phyloP scores from a whole-genome alignment of 2,329 filamentous ascomycete species.

The Ophiostoma pallidulum region DNA sequence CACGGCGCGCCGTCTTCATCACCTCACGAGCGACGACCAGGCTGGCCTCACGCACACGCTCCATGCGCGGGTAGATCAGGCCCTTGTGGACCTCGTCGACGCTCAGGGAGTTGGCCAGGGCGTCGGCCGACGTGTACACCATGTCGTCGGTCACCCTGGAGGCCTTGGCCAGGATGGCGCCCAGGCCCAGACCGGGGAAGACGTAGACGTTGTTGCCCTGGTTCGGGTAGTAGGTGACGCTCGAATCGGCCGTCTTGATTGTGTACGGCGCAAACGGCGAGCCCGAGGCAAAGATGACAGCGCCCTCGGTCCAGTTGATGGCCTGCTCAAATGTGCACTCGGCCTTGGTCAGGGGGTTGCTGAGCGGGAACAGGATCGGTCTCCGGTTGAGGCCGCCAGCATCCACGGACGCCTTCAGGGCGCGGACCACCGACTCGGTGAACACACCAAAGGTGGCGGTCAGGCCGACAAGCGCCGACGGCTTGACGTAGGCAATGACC shows the following conservation, averaged over 20 bases:
- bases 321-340: constrained; percentile 97
- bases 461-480: constrained; percentile 86
- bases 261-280: constrained; percentile 76
- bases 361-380: constrained; percentile 92
- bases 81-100: constrained; percentile 72
- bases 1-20: constrained; percentile 81
- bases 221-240: constrained; percentile 63
- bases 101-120: constrained; percentile 68
- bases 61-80: constrained; percentile 83
- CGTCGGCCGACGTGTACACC: constrained; percentile 88
- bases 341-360: constrained; percentile 91
- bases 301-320: constrained; percentile 81
- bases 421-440: constrained; percentile 72
- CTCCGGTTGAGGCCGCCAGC: constrained; percentile 58
- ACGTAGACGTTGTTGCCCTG: constrained; percentile 87
- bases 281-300: constrained; percentile 86
- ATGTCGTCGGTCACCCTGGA: constrained; percentile 84
- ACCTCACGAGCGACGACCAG: constrained; percentile 81
- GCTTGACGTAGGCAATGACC: constrained; percentile 90
- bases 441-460: constrained; percentile 93
- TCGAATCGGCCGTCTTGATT: constrained; percentile 50
- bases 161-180: constrained; percentile 83
- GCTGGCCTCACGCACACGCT: constrained; percentile 84
- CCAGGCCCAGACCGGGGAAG: constrained; percentile 92
- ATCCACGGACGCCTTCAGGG: constrained; percentile 55